Evolutionary conservation across 1,284 basidiomycete species (phyloP), one percentile per base, ranked within the genome.

Genomic region (Pyrrhoderma noxium): DNA sequence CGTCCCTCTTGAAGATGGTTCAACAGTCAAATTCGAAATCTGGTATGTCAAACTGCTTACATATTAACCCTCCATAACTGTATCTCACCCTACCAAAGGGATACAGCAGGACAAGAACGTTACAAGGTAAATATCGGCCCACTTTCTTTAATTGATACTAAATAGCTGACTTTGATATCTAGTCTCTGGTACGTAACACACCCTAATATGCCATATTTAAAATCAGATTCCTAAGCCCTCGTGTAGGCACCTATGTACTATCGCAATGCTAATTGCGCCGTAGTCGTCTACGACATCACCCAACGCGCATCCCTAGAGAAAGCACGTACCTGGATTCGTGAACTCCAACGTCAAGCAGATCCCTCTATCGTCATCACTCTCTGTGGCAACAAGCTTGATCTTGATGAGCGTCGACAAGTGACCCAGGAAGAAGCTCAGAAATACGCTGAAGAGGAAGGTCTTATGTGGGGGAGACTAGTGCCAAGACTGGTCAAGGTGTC

Each of bases 391-490:
- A 98, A 98, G 73, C 71, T 82, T 13, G 94, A 98, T 69, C 72
- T 98, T 45, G 77, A 82, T 36, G 84, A 82, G 8, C 80, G 87
- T 56, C 81, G 93, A 63, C 85, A 89, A 64, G 85, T 93, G 11
- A 73, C 83, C 11, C 75, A 86, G 60, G 88, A 92, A 62, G 83
- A 93, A 62, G 95, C 91, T 3, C 83, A 93, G 75, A 87, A 89
- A 68, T 97, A 92, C 63, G 95, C 95, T 0, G 81, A 93, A 54
- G 93, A 96, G 66, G 93, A 98, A 70, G 90, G 89, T 25, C 70
- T 98, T 52, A 85, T 98, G 79, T 98, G 95, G 85, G 82, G 84
- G 94, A 98, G 73, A 94, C 94, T 1, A 94, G 90, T 66, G 94
- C 94, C 46, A 98, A 98, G 80, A 77, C 83, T 31, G 92, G 93